Percentiles rank a stretch among this genome's conserved stretches.
Conservation (phyloP, 2,329 filamentous ascomycete genomes). For the Tolypocladium ophioglossoides region DNA sequence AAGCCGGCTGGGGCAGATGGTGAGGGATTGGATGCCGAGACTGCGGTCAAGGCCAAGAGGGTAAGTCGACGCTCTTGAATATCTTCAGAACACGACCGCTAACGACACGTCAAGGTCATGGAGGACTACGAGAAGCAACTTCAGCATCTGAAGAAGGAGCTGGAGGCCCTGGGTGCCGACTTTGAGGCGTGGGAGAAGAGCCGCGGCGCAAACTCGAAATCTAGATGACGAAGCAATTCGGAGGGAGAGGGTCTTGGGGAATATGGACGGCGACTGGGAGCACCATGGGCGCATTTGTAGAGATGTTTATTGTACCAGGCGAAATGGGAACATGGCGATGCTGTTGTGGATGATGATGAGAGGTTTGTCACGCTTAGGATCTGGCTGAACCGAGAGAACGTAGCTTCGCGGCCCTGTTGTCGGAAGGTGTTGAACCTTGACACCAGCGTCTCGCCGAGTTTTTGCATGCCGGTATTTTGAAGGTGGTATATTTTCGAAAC, state of each 20-base stretch:
- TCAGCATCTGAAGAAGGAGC: slow-evolving; percentile 62
- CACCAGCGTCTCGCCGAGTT: not conserved
- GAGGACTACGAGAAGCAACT: slow-evolving; percentile 77
- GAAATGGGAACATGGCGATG: not conserved
- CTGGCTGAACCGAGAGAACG: not conserved
- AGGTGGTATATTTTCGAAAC: not conserved
- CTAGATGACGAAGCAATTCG: slow-evolving; percentile 10
- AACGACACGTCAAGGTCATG: slow-evolving; percentile 46
- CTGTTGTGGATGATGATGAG: not conserved
- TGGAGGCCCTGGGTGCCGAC: slow-evolving; percentile 50
- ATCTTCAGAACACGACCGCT: not conserved
- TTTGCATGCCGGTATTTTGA: not conserved
- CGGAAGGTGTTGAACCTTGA: not conserved
- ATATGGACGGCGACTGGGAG: not conserved
- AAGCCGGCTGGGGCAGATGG: slow-evolving; percentile 48
- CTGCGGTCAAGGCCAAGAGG: slow-evolving; percentile 64
- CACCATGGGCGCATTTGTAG: not conserved
- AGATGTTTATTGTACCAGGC: not conserved
- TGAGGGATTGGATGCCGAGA: slow-evolving; percentile 55
- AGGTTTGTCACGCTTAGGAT: not conserved
- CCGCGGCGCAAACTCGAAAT: slow-evolving; percentile 27
- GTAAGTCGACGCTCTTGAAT: slow-evolving; percentile 29
- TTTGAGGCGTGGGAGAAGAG: slow-evolving; percentile 46
- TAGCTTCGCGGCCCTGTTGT: not conserved
- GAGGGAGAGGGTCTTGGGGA: not conserved